Evolutionary conservation across 192 early-diverging fungal species (phyloP).

Genomic region (Coemansia reversa): DNA sequence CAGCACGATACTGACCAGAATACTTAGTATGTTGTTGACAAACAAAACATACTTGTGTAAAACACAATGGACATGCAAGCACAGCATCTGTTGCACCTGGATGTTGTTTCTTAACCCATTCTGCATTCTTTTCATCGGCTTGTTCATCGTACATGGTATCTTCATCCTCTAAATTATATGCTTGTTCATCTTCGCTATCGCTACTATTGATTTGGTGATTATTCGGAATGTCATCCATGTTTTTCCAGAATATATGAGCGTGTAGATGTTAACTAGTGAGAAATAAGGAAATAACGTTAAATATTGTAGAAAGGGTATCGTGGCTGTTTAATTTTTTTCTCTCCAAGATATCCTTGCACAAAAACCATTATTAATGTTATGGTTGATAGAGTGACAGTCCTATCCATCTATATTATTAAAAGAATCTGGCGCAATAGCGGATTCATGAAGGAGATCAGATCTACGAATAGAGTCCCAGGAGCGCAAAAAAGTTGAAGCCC

Average conservation of each 20-base stretch:
- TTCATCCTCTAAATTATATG: neutral
- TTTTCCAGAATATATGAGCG: too few species aligned
- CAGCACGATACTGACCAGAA: slow-evolving; percentile 38
- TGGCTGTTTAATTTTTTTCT: too few species aligned
- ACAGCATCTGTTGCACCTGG: slow-evolving; percentile 41
- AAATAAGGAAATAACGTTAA: neutral
- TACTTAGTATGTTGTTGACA: slow-evolving; percentile 35
- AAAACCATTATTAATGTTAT: neutral
- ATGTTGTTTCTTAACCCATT: slow-evolving; percentile 16
- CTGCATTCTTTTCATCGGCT: slow-evolving; percentile 26
- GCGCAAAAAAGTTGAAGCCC: slow-evolving; percentile 23
- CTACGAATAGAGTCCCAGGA: slow-evolving; percentile 48
- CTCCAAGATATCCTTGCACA: too few species aligned
- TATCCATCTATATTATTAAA: neutral
- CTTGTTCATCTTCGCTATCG: slow-evolving; percentile 1
- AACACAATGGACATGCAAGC: slow-evolving; percentile 47
- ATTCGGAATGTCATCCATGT: neutral
- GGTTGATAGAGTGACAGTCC: neutral
- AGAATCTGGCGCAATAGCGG: slow-evolving; percentile 3
- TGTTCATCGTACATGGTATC: slow-evolving; percentile 26
- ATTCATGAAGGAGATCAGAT: slow-evolving; percentile 17
- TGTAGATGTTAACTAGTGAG: neutral
- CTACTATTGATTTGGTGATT: neutral
- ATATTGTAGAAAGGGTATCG: neutral
- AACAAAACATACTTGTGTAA: slow-evolving; percentile 46